Base-by-base conservation (phyloP, 768 basidiomycete species). In the Coprinellus aureogranulatus region DNA sequence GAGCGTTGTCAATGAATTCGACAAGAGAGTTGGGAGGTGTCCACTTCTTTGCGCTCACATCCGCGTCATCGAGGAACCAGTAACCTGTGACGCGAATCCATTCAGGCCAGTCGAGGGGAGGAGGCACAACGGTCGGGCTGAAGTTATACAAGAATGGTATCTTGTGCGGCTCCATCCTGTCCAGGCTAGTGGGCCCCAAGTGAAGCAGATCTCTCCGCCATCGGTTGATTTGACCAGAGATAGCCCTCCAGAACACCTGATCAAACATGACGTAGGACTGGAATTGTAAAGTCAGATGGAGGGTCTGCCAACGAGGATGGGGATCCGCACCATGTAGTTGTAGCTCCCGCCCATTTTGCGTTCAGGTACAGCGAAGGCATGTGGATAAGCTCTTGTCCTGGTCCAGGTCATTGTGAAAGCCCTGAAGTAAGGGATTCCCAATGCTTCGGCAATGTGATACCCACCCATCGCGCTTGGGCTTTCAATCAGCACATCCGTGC, bases 321-420 rank as follows among this genome's bases (percentile, higher is more conserved):
- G 53, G 45, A 54, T n/a, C n/a, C n/a, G n/a, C n/a, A 92, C 91
- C 95, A 99, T 97, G 71, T 98, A 99, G 68, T 99, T 99, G 72
- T 98, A 99, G 59, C 91, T 80, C 26, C 96, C 96, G 11, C 96
- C 97, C 88, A 97, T 93, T 88, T 97, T 98, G 65, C 84, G 87
- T 53, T 98, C 97, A 2, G 97, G 97, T 2, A 98, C 97, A 14
- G 94, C 97, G 64, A 99, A 96, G 2, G 96, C 95, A 68, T 98
- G 96, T 2, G 97, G 96, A 71, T 98, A 99, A 5, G 91, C 94
- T 89, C 94, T 83, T 26, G 96, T 98, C 53, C 96, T 82, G 12
- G 92, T 89, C 95, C 96, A 98, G 0, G 92, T 92, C 97, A 98
- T 98, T 0, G 95, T 96, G 69, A 98, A 97, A 8, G 93, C 94